Evolutionary conservation across 192 early-diverging fungal species (phyloP).

Genomic region (Coemansia asiatica): DNA sequence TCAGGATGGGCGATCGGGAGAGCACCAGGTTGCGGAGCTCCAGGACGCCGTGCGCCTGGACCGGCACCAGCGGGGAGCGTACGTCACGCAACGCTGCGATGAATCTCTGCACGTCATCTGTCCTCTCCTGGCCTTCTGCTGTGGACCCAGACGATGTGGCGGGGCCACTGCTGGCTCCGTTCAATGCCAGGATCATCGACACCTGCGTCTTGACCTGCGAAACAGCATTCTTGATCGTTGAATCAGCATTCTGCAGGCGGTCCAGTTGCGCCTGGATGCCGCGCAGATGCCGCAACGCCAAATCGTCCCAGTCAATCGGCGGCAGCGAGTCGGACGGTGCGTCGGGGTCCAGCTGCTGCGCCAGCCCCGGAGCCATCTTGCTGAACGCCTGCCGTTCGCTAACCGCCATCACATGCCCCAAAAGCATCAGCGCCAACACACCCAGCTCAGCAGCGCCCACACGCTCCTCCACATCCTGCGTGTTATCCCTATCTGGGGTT

Average conservation of each 20-base stretch:
- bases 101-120: conserved; percentile 61
- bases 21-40: conserved; percentile 82
- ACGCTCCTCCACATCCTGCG: conserved; percentile 34
- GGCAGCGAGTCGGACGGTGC: conserved; percentile 8
- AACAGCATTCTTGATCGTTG: conserved; percentile 10
- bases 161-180: conserved; percentile 12
- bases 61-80: conserved; percentile 75
- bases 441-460: conserved; percentile 61
- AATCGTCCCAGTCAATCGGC: conserved; percentile 9
- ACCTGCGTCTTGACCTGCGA: conserved; percentile 22
- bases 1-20: conserved; percentile 60
- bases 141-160: neutral
- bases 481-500: conserved; percentile 21
- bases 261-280: conserved; percentile 17
- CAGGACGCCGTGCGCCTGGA: conserved; percentile 84
- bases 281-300: conserved; percentile 30
- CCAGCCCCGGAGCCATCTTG: conserved; percentile 8
- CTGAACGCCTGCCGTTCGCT: conserved; percentile 30
- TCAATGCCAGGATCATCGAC: conserved; percentile 38
- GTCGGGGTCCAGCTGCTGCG: neutral
- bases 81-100: conserved; percentile 76
- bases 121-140: conserved; percentile 12
- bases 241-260: conserved; percentile 6
- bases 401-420: conserved; percentile 66
- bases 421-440: conserved; percentile 61